phyloP scores from a whole-genome alignment of 2,329 filamentous ascomycete genomes.

The Verticillium nubilum region DNA sequence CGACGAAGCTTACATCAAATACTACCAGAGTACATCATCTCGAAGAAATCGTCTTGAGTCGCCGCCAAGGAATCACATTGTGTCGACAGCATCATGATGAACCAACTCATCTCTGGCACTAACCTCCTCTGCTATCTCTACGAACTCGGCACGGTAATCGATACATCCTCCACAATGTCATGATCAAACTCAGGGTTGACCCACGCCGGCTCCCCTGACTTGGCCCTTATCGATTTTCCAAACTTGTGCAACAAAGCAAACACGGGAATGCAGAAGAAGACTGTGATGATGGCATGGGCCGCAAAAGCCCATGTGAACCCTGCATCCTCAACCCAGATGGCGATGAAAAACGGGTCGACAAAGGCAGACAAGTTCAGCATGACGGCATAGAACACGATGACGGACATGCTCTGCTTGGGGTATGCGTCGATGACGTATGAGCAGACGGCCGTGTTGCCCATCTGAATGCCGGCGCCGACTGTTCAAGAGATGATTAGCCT shows the following conservation, averaged over 20 bases:
- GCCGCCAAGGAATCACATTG: too few species aligned
- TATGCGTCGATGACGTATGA: slow-evolving; percentile 52
- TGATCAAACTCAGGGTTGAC: slow-evolving; percentile 36
- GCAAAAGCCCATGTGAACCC: slow-evolving; percentile 48
- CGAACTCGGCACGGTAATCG: too few species aligned
- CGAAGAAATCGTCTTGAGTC: too few species aligned
- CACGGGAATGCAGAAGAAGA: slow-evolving; percentile 29
- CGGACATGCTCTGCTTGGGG: slow-evolving; percentile 46
- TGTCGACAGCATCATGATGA: too few species aligned
- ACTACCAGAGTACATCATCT: too few species aligned
- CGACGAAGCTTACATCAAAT: too few species aligned
- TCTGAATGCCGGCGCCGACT: slow-evolving; percentile 50
- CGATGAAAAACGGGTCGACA: slow-evolving; percentile 41
- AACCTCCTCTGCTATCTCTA: too few species aligned
- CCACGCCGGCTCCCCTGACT: slow-evolving; percentile 32
- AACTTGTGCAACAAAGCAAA: slow-evolving; percentile 33
- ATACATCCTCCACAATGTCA: slow-evolving; percentile 1
- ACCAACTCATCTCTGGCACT: too few species aligned
- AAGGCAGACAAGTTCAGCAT: slow-evolving; percentile 46
- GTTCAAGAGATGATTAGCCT: neutral
- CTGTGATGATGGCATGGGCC: slow-evolving; percentile 38
- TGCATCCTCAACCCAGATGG: slow-evolving; percentile 35
- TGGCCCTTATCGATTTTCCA: slow-evolving; percentile 29
- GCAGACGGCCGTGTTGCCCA: slow-evolving; percentile 47
- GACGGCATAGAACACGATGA: slow-evolving; percentile 49